Evolutionary conservation across 805 yeast genomes (phyloP).

Genomic region (Lachancea sp.): DNA sequence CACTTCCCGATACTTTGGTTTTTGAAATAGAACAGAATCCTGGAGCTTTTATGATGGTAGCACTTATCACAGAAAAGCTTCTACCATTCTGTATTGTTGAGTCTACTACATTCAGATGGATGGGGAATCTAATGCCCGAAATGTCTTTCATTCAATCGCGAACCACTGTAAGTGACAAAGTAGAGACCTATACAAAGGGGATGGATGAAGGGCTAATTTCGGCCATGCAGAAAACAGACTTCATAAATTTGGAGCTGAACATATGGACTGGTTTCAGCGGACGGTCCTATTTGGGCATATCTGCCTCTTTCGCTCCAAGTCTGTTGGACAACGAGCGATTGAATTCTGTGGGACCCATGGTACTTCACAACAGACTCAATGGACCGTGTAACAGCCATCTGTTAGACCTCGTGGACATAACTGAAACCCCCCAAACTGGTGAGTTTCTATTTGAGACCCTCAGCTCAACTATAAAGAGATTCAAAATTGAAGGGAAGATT

Average conservation of each 20-base stretch:
- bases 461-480: neutral
- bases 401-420: conserved; percentile 5
- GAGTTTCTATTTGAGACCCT: neutral
- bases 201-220: neutral
- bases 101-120: neutral
- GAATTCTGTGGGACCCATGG: neutral
- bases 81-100: neutral
- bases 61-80: neutral
- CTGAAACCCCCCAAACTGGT: neutral
- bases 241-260: neutral
- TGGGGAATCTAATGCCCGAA: neutral
- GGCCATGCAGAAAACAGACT: neutral
- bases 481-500: neutral
- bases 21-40: neutral
- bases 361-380: neutral
- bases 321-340: neutral
- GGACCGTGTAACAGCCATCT: conserved; percentile 5
- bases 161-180: neutral
- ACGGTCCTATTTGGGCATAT: neutral
- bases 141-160: neutral
- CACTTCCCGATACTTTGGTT: neutral
- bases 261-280: neutral
- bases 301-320: conserved; percentile 2
- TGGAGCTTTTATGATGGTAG: neutral
- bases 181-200: neutral